Evolutionary conservation across 768 basidiomycete species (phyloP), one percentile per base, ranked within the genome.

Genomic region (Galerina sulciceps): DNA sequence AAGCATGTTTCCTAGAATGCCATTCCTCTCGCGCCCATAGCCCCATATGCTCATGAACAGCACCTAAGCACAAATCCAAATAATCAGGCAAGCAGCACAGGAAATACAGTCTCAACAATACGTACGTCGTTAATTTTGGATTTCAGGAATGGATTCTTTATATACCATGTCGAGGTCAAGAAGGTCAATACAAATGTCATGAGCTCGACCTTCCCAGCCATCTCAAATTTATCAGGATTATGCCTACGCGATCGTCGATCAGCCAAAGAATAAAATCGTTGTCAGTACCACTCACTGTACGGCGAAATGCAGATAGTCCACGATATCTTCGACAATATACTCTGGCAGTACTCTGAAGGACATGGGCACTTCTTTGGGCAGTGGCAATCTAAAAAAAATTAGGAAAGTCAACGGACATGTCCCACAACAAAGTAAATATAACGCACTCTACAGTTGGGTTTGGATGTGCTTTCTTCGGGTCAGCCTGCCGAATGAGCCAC

Each of bases 81-180:
- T 20, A 46, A 17, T 41, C 41, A 38, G 10, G 31, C 10, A 20
- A 14, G n/a, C n/a, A 18, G n/a, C 18, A 37, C 14, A 20, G 15
- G 31, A 9, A 10, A 13, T 35, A n/a, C 26, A 42, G 17, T 26
- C 26, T 54, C 61, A 42, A 8, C 0, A 13, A 15, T 11, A 38
- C 81, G 43, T 62, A 94, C 94, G 70, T 97, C 93, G 63, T 98
- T 94, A 59, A 99, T 90, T 74, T 98, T 96, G 17, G 94, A 87
- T 75, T 98, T 98, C 66, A 99, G 72, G 80, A 96, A 98, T 0
- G 97, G 97, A 65, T 99, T 99, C 79, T 97, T 97, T 81, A 99
- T 96, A 71, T 95, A 99, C 85, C 93, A 94, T 0, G 96, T 96
- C 37, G 93, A 94, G 6, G 89, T 86, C 59, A 99, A 76, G 81